These are phyloP conservation scores for Trichoderma brevicompactum DNA, from an alignment of 2,329 filamentous ascomycete genomes.

Conservation along the genomic window DNA sequence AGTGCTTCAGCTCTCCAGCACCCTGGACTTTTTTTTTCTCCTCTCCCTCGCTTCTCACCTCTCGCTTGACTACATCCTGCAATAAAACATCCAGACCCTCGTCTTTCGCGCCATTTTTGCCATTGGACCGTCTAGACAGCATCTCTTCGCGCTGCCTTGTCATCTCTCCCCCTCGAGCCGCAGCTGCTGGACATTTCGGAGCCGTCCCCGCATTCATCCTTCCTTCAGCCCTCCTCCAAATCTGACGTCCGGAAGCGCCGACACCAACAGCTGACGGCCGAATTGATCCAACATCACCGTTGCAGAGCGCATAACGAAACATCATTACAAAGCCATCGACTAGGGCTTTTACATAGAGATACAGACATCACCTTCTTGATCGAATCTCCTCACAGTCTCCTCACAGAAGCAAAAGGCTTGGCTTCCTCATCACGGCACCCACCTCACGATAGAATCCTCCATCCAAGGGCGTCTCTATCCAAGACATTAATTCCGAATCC, in stretches of 20 bases:
- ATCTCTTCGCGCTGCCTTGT: background rate
- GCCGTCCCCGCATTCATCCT: constrained; percentile 14
- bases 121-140: background rate
- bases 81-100: background rate
- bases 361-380: no score
- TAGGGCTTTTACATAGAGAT: background rate
- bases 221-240: background rate
- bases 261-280: background rate
- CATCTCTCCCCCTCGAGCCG: background rate
- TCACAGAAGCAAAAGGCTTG: background rate
- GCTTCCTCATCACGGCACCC: constrained; percentile 2
- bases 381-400: no score
- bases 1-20: background rate
- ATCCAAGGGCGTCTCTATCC: background rate
- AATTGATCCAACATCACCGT: background rate
- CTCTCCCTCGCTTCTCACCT: background rate
- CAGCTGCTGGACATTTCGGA: background rate
- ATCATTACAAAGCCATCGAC: background rate
- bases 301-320: constrained; percentile 16
- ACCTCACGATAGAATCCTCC: background rate
- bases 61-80: background rate
- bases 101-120: background rate
- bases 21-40: background rate
- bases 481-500: background rate
- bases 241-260: constrained; percentile 13